Evolutionary conservation across 805 yeast species (phyloP).

Genomic region (Sugiyamaella americana): DNA sequence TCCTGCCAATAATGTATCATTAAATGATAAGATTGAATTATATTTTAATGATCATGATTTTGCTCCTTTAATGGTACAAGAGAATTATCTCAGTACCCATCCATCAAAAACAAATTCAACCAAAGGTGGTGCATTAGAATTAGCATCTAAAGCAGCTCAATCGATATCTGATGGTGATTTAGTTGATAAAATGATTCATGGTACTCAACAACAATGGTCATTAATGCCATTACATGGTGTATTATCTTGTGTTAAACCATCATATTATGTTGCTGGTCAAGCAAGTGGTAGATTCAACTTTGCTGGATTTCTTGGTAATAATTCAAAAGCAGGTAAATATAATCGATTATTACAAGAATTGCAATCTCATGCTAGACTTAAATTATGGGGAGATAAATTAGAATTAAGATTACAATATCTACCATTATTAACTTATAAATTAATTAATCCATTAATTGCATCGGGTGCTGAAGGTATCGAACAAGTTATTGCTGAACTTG

Average conservation of each 20-base stretch:
- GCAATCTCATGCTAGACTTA: constrained; percentile 78
- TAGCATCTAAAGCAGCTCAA: constrained; percentile 75
- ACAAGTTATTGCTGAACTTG: constrained; percentile 66
- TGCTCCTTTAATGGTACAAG: constrained; percentile 93
- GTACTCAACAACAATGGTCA: constrained; percentile 92
- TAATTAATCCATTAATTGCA: constrained; percentile 53
- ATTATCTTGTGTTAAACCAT: constrained; percentile 77
- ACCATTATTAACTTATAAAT: constrained; percentile 52
- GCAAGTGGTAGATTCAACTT: constrained; percentile 66
- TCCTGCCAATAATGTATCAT: constrained; percentile 43
- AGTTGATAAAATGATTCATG: constrained; percentile 74
- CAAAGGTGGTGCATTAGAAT: constrained; percentile 45
- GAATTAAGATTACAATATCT: constrained; percentile 74
- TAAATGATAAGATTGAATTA: constrained; percentile 78
- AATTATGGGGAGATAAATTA: constrained; percentile 66
- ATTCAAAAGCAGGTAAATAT: constrained; percentile 75
- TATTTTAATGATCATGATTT: constrained; percentile 94
- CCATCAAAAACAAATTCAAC: constrained; percentile 34
- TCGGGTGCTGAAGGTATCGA: constrained; percentile 59
- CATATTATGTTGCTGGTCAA: constrained; percentile 66
- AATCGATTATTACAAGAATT: constrained; percentile 75
- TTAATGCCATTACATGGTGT: constrained; percentile 86
- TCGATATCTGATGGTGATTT: constrained; percentile 80
- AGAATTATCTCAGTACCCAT: constrained; percentile 68
- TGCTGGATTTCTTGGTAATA: constrained; percentile 84